phyloP scores from a whole-genome alignment of 1,139 yeast genomes.

The Blastobotrys aristatus region DNA sequence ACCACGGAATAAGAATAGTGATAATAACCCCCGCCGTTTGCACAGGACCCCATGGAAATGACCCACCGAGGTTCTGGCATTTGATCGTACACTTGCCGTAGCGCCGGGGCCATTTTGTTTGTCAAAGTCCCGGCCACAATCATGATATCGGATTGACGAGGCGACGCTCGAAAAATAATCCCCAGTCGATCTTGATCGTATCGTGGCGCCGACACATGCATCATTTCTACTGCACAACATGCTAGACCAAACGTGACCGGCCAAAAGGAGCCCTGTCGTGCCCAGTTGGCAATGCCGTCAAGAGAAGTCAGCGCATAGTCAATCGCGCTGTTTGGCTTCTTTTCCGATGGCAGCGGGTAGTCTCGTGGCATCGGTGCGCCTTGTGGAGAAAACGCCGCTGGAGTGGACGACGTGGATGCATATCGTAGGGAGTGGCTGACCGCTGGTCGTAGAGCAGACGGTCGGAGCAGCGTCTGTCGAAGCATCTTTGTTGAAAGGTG shows the following conservation, averaged over 20 bases:
- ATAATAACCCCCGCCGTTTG: conserved; percentile 92
- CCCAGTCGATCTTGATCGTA: conserved; percentile 93
- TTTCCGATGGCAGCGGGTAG: conserved; percentile 49
- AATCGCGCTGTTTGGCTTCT: conserved; percentile 51
- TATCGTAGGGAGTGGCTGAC: not conserved
- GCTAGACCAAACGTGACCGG: conserved; percentile 91
- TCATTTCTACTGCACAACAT: conserved; percentile 93
- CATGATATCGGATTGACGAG: conserved; percentile 91
- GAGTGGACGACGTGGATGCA: not conserved
- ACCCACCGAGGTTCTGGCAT: conserved; percentile 88
- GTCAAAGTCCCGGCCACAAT: conserved; percentile 91
- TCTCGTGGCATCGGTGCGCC: conserved; percentile 40
- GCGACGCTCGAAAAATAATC: conserved; percentile 90
- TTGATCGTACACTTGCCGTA: conserved; percentile 90
- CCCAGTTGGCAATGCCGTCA: conserved; percentile 87
- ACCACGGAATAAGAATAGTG: conserved; percentile 87
- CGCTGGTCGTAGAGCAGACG: not conserved
- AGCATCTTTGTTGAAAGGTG: not conserved
- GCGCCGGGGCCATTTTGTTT: conserved; percentile 90
- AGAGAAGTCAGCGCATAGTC: conserved; percentile 84
- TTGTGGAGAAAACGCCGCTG: not conserved
- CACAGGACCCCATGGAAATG: conserved; percentile 92
- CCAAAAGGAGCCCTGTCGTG: conserved; percentile 89
- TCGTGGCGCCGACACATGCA: conserved; percentile 90
- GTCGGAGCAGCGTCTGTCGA: conserved; percentile 1